A percentile compares a stretch with the other conserved stretches of the same genome.
Conservation (phyloP, 208 protist genomes). For the Leishmania mexicana region DNA sequence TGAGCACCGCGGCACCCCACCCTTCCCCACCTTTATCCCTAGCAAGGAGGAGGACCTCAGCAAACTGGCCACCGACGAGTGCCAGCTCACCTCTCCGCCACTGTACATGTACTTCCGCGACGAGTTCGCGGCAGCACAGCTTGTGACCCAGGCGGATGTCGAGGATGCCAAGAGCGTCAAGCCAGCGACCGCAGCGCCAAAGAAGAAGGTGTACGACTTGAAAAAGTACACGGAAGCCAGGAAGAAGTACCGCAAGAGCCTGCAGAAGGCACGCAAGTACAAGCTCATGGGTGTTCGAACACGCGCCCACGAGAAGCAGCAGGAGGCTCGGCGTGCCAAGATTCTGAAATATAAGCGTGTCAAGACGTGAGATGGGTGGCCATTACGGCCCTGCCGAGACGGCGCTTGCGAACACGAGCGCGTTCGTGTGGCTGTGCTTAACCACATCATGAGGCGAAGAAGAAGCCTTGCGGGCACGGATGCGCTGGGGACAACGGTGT, state of each 20-base stretch:
- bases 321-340: conserved; percentile 88
- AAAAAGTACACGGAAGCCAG: conserved; percentile 88
- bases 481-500: not conserved
- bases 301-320: conserved; percentile 88
- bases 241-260: conserved; percentile 87
- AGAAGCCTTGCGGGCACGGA: not conserved
- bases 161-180: conserved; percentile 92
- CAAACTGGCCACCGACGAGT: conserved; percentile 89
- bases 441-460: not conserved
- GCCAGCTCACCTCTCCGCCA: conserved; percentile 88
- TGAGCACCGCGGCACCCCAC: conserved; percentile 85
- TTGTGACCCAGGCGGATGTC: conserved; percentile 90
- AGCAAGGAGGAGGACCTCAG: conserved; percentile 82
- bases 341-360: conserved; percentile 88
- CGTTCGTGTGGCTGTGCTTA: too few species aligned
- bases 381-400: not conserved
- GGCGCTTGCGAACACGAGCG: not conserved
- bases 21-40: conserved; percentile 93
- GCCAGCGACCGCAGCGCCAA: conserved; percentile 65
- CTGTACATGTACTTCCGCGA: conserved; percentile 92
- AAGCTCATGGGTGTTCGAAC: conserved; percentile 87
- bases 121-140: conserved; percentile 77
- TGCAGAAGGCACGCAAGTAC: conserved; percentile 87
- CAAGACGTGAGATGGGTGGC: conserved; percentile 55
- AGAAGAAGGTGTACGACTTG: conserved; percentile 93